phyloP scores from a whole-genome alignment of 495 filamentous ascomycete genomes.

The Xylaria sp. region DNA sequence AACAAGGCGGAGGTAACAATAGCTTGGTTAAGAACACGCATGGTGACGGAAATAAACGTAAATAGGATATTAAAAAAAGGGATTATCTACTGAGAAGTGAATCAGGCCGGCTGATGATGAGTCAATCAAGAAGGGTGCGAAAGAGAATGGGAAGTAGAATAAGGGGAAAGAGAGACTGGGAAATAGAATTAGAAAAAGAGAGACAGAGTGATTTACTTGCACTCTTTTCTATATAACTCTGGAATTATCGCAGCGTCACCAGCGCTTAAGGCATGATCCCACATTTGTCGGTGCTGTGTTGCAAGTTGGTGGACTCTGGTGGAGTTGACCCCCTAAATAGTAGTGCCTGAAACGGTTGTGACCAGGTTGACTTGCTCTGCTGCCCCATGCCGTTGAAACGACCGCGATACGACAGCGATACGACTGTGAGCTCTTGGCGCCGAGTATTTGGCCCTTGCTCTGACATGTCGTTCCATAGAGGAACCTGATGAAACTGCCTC shows the following conservation, averaged over 20 bases:
- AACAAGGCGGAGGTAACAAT: conserved; percentile 43
- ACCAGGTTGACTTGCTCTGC: conserved; percentile 11
- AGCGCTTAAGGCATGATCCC: conserved; percentile 11
- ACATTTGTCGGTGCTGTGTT: conserved; percentile 22
- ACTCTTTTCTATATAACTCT: conserved; percentile 9
- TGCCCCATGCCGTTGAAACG: conserved; percentile 25
- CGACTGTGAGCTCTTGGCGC: conserved; percentile 17
- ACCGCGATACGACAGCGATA: background rate
- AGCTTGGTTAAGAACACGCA: conserved; percentile 42
- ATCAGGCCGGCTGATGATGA: conserved; percentile 35
- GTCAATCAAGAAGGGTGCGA: conserved; percentile 2
- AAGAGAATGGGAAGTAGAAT: conserved; percentile 14
- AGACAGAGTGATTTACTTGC: background rate
- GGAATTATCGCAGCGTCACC: background rate
- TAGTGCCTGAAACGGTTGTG: conserved; percentile 3
- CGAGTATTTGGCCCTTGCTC: background rate
- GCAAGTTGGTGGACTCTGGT: conserved; percentile 25
- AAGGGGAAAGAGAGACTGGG: conserved; percentile 4
- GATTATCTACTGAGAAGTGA: conserved; percentile 30
- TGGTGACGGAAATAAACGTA: conserved; percentile 22
- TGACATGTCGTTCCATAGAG: background rate
- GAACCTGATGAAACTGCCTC: conserved; percentile 14
- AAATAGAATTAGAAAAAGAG: conserved; percentile 14
- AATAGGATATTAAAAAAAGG: conserved; percentile 23
- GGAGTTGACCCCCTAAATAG: conserved; percentile 18